These are phyloP conservation scores for Beauveria sp. DNA, from an alignment of 2,329 filamentous ascomycete species.

Conservation along the genomic window DNA sequence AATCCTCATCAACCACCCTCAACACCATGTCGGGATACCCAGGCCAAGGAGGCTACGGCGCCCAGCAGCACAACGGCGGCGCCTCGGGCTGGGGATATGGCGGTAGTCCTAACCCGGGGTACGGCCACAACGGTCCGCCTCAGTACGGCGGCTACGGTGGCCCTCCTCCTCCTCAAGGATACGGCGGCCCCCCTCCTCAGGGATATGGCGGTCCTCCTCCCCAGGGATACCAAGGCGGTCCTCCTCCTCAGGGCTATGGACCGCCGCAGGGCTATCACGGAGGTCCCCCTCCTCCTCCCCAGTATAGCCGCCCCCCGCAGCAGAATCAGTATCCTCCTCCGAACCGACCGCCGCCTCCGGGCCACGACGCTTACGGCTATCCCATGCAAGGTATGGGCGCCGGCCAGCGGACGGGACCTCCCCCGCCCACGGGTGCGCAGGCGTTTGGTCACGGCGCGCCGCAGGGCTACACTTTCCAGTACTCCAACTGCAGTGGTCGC, in stretches of 20 bases:
- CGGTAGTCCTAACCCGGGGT: conserved; percentile 19
- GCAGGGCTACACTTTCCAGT: conserved; percentile 63
- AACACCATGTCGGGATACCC: conserved; percentile 32
- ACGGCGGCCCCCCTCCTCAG: conserved; percentile 16
- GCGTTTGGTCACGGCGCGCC: conserved; percentile 63
- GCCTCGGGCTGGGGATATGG: conserved; percentile 22
- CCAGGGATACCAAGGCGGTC: conserved; percentile 18
- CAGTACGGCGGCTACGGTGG: conserved; percentile 18
- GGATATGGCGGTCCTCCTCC: conserved; percentile 16
- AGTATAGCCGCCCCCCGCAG: conserved; percentile 17
- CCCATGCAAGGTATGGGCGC: conserved; percentile 26
- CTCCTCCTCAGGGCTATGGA: conserved; percentile 16
- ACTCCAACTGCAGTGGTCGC: conserved; percentile 65
- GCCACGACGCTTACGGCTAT: conserved; percentile 41
- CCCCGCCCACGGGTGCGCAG: conserved; percentile 44
- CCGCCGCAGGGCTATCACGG: conserved; percentile 14
- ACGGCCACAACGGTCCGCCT: conserved; percentile 20
- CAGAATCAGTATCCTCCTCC: conserved; percentile 17
- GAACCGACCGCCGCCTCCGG: conserved; percentile 30
- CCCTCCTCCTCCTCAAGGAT: conserved; percentile 17
- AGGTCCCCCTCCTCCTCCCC: conserved; percentile 14
- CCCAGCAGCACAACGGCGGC: conserved; percentile 23
- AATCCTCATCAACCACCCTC: conserved; percentile 8
- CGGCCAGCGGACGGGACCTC: conserved; percentile 24
- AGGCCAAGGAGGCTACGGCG: conserved; percentile 33